Percentiles rank a stretch among this genome's conserved stretches.
Conservation (phyloP, 148 eudicot genomes). For the Arbutus unedo region DNA sequence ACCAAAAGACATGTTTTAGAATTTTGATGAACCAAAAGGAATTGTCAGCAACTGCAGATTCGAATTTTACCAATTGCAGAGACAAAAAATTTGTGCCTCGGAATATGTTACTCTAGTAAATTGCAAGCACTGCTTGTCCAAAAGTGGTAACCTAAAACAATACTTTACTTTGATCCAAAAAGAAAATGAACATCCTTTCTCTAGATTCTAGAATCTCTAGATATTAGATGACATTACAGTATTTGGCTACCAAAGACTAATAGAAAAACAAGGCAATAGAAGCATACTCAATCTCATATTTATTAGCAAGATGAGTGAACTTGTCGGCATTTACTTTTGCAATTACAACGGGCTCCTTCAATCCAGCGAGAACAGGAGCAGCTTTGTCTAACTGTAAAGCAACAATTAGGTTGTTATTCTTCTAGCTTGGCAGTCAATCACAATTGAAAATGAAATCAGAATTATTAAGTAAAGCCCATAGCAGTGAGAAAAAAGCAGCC, state of each 20-base stretch:
- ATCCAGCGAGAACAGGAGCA: constrained; percentile 70
- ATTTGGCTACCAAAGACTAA: background rate
- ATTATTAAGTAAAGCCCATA: background rate
- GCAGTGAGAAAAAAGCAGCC: background rate
- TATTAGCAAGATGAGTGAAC: constrained; percentile 58
- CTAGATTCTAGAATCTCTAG: background rate
- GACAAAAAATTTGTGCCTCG: background rate
- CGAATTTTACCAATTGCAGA: background rate
- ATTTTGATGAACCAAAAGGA: background rate
- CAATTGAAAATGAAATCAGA: background rate
- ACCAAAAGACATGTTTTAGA: constrained; percentile 14
- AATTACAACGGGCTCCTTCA: constrained; percentile 72
- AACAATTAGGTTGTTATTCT: constrained; percentile 20
- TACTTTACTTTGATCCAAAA: background rate
- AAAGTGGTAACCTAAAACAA: background rate
- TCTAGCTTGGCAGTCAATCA: background rate
- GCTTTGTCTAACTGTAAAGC: constrained; percentile 83
- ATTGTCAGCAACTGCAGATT: constrained; percentile 10
- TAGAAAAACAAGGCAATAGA: constrained; percentile 14
- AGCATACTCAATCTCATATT: constrained; percentile 87
- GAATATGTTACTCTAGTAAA: background rate
- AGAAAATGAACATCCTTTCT: background rate
- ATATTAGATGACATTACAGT: background rate
- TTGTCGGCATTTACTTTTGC: constrained; percentile 93
- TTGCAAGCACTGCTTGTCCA: background rate